A percentile compares a stretch with the other conserved stretches of the same genome.
phyloP scores from a whole-genome alignment of 257 asterid genomes.

The Solanum chiquidenum region DNA sequence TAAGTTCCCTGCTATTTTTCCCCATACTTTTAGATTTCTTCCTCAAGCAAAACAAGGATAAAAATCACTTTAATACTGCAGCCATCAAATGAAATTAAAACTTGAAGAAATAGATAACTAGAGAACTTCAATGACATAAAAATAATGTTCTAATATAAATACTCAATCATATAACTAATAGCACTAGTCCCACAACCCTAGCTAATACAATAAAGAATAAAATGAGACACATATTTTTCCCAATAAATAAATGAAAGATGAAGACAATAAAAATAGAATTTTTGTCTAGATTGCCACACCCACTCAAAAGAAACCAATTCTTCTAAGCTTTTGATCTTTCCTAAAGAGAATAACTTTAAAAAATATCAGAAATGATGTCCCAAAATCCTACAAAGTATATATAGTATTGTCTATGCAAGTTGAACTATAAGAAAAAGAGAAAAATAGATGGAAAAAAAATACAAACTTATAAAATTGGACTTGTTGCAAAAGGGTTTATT shows the following conservation, averaged over 20 bases:
- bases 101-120: not conserved
- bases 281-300: too few relatives aligned
- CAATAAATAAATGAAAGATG: not conserved
- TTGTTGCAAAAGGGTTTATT: too few relatives aligned
- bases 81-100: not conserved
- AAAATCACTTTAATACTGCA: not conserved
- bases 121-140: not conserved
- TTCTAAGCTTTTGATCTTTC: too few relatives aligned
- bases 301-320: too few relatives aligned
- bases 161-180: not conserved
- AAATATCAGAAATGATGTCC: too few relatives aligned
- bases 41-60: not conserved
- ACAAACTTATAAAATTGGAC: too few relatives aligned
- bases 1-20: not conserved
- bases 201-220: not conserved
- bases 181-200: not conserved
- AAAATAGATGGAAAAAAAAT: too few relatives aligned
- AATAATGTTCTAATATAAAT: too few relatives aligned
- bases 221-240: not conserved
- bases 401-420: too few relatives aligned
- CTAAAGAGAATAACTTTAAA: too few relatives aligned
- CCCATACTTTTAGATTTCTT: not conserved
- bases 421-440: too few relatives aligned
- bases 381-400: too few relatives aligned
- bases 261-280: not conserved